phyloP scores from a whole-genome alignment of 2,329 filamentous ascomycete genomes.

The Sclerotinia spermophila region DNA sequence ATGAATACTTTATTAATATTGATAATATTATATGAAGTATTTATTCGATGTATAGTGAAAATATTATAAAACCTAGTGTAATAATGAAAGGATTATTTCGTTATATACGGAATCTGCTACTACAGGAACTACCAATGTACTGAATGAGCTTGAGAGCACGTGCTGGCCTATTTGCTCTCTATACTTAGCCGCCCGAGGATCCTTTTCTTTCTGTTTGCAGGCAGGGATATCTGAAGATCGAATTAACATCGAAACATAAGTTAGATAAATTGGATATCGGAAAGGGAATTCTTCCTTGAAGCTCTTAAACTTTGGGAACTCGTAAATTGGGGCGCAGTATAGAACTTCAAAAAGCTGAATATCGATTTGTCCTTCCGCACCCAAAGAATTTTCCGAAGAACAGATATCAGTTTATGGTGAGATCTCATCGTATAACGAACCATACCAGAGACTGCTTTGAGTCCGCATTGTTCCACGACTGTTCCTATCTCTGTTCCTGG shows the following conservation, averaged over 20 bases:
- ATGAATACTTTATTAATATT: too few species aligned
- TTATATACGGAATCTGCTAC: too few species aligned
- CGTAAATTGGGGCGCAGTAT: background rate
- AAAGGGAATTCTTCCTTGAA: too few species aligned
- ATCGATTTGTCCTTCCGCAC: background rate
- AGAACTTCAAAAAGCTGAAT: background rate
- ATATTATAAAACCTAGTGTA: too few species aligned
- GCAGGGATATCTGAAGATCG: background rate
- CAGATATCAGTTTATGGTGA: background rate
- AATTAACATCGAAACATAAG: background rate
- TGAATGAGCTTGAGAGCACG: background rate
- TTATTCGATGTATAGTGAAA: too few species aligned
- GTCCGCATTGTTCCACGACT: background rate
- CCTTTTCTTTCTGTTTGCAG: background rate
- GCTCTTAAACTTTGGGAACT: background rate
- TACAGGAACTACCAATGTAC: too few species aligned
- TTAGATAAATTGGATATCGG: fast-evolving
- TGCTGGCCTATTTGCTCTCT: background rate
- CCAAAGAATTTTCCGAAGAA: background rate
- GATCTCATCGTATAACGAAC: background rate
- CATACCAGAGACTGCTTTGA: background rate
- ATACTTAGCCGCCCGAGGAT: background rate
- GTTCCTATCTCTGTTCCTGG: background rate
- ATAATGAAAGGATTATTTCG: too few species aligned
- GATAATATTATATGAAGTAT: too few species aligned